Percentiles rank a stretch among this genome's conserved stretches.
phyloP scores from a whole-genome alignment of 768 basidiomycete genomes.

The Melanogaster broomeanus region DNA sequence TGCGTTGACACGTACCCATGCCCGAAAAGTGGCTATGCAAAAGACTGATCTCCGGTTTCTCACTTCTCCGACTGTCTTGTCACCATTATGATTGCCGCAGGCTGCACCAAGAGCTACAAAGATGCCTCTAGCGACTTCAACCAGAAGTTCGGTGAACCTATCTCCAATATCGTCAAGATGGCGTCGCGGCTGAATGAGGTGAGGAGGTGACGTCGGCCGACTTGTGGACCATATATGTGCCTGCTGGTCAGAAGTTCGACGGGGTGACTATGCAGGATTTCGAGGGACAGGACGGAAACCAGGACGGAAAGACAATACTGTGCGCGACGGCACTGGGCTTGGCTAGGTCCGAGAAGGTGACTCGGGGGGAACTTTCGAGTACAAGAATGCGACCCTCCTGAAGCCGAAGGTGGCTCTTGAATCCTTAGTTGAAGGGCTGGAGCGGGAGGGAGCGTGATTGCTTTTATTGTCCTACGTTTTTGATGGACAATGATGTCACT shows the following conservation, averaged over 20 bases:
- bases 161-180: conserved; percentile 36
- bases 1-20: conserved; percentile 51
- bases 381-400: conserved; percentile 49
- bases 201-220: conserved; percentile 61
- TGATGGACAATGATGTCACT: conserved; percentile 4
- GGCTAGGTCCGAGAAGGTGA: conserved; percentile 36
- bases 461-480: background rate
- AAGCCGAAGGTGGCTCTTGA: conserved; percentile 57
- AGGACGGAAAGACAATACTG: conserved; percentile 35
- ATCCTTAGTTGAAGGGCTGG: conserved; percentile 28
- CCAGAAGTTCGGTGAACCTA: conserved; percentile 36
- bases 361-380: conserved; percentile 43
- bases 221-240: conserved; percentile 49
- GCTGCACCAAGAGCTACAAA: conserved; percentile 36
- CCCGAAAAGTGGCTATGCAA: conserved; percentile 33
- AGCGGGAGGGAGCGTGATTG: conserved; percentile 26
- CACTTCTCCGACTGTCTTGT: conserved; percentile 46
- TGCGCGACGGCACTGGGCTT: conserved; percentile 63
- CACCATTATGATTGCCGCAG: conserved; percentile 43
- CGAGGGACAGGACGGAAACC: conserved; percentile 22
- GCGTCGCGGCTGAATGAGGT: conserved; percentile 39
- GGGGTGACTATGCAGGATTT: conserved; percentile 47
- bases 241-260: conserved; percentile 44
- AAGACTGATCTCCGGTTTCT: conserved; percentile 39
- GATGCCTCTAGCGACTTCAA: conserved; percentile 32